phyloP scores from a whole-genome alignment of 495 filamentous ascomycete species.

The Aspergillus taichungensis region DNA sequence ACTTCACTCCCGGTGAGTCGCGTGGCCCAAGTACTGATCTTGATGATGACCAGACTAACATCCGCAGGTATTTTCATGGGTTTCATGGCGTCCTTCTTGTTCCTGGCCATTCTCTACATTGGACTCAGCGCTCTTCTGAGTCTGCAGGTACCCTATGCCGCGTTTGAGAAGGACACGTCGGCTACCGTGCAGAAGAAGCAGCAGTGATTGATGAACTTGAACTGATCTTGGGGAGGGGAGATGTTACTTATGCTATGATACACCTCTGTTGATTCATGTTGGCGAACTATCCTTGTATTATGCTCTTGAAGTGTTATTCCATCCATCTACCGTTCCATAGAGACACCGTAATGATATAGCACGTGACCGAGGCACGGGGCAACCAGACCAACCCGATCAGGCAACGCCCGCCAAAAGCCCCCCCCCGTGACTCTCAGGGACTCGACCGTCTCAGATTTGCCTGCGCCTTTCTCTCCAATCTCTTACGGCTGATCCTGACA shows the following conservation, averaged over 20 bases:
- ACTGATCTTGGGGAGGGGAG: conserved; percentile 2
- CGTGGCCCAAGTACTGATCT: no score
- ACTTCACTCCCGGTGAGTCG: conserved; percentile 61
- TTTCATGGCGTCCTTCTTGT: conserved; percentile 55
- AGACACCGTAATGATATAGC: no score
- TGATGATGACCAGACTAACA: conserved; percentile 5
- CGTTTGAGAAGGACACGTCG: conserved; percentile 94
- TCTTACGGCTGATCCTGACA: no score
- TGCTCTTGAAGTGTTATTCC: no score
- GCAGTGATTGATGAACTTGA: conserved; percentile 27
- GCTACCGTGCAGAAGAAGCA: conserved; percentile 80
- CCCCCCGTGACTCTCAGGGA: no score
- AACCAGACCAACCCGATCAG: no score
- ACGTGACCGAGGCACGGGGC: no score
- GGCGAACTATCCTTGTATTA: no score
- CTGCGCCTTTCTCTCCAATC: no score
- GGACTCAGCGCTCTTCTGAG: conserved; percentile 68
- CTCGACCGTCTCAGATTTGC: no score
- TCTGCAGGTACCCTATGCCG: conserved; percentile 80
- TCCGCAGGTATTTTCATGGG: conserved; percentile 72
- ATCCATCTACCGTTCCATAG: no score
- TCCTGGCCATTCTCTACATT: conserved; percentile 67
- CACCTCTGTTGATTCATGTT: not conserved
- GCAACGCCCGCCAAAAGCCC: no score
- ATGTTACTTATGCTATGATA: not conserved